Conservation (phyloP, 306 rosid genomes). For the Acacia acuminata region DNA sequence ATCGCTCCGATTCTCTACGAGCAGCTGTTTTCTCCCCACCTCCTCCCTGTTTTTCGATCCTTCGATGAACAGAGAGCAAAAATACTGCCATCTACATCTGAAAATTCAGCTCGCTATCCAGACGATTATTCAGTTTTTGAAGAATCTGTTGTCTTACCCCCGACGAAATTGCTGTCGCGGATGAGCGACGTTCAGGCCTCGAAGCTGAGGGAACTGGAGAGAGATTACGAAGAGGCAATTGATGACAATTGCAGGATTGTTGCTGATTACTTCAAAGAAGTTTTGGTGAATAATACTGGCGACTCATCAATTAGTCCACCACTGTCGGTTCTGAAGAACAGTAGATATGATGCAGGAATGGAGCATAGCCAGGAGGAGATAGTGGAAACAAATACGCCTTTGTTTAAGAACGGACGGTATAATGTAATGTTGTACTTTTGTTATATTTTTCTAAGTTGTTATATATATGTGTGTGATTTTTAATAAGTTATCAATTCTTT, state of each 20-base stretch:
- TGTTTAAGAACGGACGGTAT: slow-evolving; percentile 71
- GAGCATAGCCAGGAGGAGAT: slow-evolving; percentile 24
- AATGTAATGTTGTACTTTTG: slow-evolving; percentile 57
- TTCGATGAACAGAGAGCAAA: slow-evolving; percentile 57
- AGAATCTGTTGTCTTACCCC: slow-evolving; percentile 40
- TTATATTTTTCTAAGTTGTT: neutral
- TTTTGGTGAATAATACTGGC: slow-evolving; percentile 43
- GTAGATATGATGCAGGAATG: slow-evolving; percentile 13
- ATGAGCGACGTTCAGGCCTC: slow-evolving; percentile 67
- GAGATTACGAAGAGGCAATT: slow-evolving; percentile 57
- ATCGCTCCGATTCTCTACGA: slow-evolving; percentile 71
- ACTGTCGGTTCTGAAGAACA: slow-evolving; percentile 33
- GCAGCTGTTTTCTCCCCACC: slow-evolving; percentile 64
- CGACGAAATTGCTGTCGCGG: slow-evolving; percentile 59
- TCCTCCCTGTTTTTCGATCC: slow-evolving; percentile 61
- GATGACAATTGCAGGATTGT: slow-evolving; percentile 67
- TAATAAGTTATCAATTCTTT: neutral
- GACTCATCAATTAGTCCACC: slow-evolving; percentile 42
- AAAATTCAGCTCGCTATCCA: neutral
- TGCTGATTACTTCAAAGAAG: slow-evolving; percentile 55
- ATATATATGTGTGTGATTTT: neutral
- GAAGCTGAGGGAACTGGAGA: slow-evolving; percentile 69
- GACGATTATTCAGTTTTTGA: slow-evolving; percentile 42
- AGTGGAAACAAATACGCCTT: slow-evolving; percentile 32
- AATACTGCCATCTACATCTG: slow-evolving; percentile 37